Base-by-base conservation (phyloP, 164 flowering plant species). In the Nymphaea thermarum region DNA sequence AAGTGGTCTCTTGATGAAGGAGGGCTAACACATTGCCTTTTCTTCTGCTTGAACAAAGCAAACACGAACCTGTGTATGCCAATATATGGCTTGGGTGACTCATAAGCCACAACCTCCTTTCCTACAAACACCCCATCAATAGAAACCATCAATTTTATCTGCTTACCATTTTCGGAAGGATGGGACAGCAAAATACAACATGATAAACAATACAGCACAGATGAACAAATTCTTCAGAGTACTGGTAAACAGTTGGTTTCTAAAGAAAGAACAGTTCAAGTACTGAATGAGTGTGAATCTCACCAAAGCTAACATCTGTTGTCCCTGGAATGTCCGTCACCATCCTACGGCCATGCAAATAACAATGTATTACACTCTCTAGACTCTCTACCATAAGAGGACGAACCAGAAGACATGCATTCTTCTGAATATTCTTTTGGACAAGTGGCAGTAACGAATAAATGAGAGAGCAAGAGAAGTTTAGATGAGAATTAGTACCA, bases 271-370 rank as follows among this genome's bases (percentile, higher is more conserved):
- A 55, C 36, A 25, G 36, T 25, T 25, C 36, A 25, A 25, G 36
- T 2, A 5, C n/a, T 61, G 63, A 61, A 15, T 16, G 63, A 6
- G 63, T 16, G 2, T 5, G 63, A 61, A 25, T 5, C 5, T 25
- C 6, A 91, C 98, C 98, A 71, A 89, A 91, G 66, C 89, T 78
- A n/a, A 86, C 77, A 77, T 89, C 89, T n/a, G 98, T 91, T 53
- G 98, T 91, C 70, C 98, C 98, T 55, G 98, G 98, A 67, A 91
- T 87, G 69, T 91, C 91, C 42, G 98, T 86, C 51, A 91, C 90
- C 10, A 91, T 78, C 98, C 98, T 91, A 89, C 45, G n/a, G 5
- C 10, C 53, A 45, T 45, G 53, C 7, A 25, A 45, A 45, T 45
- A 45, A 5, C 53, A 45, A 45, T 5, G 53, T 5, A 45, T 45